Percentiles rank a stretch among this genome's conserved stretches.
phyloP scores from a whole-genome alignment of 2,329 filamentous ascomycete genomes.

The Chaetothyriales sp. region DNA sequence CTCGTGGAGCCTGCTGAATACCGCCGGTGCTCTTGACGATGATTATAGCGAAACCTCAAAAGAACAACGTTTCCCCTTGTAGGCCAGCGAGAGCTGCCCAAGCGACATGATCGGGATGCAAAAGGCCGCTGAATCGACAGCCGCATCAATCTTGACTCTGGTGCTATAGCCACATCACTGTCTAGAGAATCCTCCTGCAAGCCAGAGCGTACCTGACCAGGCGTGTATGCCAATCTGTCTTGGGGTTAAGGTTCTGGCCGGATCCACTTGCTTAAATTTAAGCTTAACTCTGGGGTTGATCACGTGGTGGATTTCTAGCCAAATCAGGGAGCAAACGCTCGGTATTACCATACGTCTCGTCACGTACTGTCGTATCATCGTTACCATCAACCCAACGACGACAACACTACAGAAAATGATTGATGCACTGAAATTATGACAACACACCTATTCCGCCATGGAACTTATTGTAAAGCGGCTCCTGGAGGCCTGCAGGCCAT shows the following conservation, averaged over 20 bases:
- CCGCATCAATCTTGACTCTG: background rate
- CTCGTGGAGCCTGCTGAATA: background rate
- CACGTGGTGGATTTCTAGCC: too few relatives aligned
- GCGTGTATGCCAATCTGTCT: too few relatives aligned
- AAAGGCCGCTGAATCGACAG: background rate
- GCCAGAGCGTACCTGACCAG: too few relatives aligned
- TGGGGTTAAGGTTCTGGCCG: too few relatives aligned
- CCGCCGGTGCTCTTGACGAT: background rate
- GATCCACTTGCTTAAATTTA: too few relatives aligned
- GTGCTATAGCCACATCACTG: background rate
- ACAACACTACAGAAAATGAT: background rate
- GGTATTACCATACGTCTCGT: too few relatives aligned
- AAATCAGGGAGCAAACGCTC: too few relatives aligned
- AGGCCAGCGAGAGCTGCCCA: background rate
- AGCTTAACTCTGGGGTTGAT: too few relatives aligned
- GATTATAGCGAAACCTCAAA: too few relatives aligned
- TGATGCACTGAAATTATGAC: constrained; percentile 12
- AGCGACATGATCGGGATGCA: background rate
- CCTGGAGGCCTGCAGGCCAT: constrained; percentile 30
- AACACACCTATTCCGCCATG: constrained; percentile 17
- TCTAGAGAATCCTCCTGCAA: background rate
- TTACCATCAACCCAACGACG: background rate
- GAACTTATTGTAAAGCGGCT: constrained; percentile 20
- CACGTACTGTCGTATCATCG: too few relatives aligned
- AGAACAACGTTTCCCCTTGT: too few relatives aligned